Evolutionary conservation across 768 basidiomycete species (phyloP), one percentile per base, ranked within the genome.

Genomic region (Tulasnella sp.): DNA sequence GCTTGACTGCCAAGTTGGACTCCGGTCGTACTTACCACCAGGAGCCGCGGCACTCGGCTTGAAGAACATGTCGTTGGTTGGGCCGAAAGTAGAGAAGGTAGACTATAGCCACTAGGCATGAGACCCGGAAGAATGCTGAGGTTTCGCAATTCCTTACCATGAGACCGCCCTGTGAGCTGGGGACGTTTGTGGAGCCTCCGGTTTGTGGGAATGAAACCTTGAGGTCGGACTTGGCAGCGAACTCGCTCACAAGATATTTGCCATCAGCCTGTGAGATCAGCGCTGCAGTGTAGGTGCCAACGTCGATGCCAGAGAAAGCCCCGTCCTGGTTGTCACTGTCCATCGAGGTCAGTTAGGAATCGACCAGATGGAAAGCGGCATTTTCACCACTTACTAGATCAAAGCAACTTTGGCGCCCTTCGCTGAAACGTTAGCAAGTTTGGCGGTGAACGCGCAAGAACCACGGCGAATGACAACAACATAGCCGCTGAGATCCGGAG

Each of bases 251-350:
- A 37, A 80, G 79, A 72, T 69, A 74, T 31, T 41, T 87, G 44
- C 91, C 91, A 84, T 91, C 90, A 1, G 86, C 87, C 18, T 89
- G 87, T 81, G 89, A 89, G 75, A 92, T 91, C 28, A 91, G 84
- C 0, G 89, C 85, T 14, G 89, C 58, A 11, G 81, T 74, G 48
- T 31, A 78, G 74, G 75, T 75, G 3, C 77, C 69, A 11, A 60
- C 81, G 12, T 34, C 79, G 80, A 90, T 88, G 8, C 83, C 86
- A 69, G 83, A 78, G 75, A 91, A 89, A 5, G 89, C 89, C 80
- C 79, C 86, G 40, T 89, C 90, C 77, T 90, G 89, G 81, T 90
- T 91, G 72, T 24, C 48, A n/a, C 80, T 42, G 34, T 24, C 24
- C 28, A 28, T 11, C 5, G 3, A 28, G n/a, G 7, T 16, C 16